Base-by-base conservation (phyloP, 2,329 filamentous ascomycete species). In the Cordyceps javanica region DNA sequence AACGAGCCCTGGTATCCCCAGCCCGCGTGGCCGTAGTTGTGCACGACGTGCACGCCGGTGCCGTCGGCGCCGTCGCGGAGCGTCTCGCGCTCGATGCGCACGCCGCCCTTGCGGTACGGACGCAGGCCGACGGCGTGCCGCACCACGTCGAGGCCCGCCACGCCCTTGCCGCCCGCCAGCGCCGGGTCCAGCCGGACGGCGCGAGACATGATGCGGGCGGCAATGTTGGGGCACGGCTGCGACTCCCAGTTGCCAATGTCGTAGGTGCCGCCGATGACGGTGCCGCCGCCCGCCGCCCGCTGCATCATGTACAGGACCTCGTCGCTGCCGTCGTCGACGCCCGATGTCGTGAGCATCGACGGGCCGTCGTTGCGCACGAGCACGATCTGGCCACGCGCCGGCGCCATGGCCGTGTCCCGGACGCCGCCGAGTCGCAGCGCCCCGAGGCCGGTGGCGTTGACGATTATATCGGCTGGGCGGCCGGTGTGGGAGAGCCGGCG, bases 401-500 rank as follows among this genome's bases (percentile, higher is more conserved):
- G 92, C 55, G 85, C 80, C 62, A 97, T 81, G 5, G 79, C 82
- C 59, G 75, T 70, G 67, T 97, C 93, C 71, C 82, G 77, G 0
- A 97, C 92, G 38, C 93, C 93, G 9, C 90, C 91, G 1, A 97
- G 82, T 57, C 80, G 86, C 85, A 85, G 66, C 82, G 92, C 28
- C 89, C 91, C 81, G 8, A 97, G 1, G 81, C 79, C 0, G 82
- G 82, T n/a, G 92, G 91, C 21, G 92, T 97, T 97, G 64, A 97
- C 75, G 2, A 96, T 75, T 2, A 96, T 70, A 64, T 89, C 83
- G 3, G 86, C 85, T n/a, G 65, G 60, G 5, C 76, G 71, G 10
- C 83, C 82, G 0, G 80, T 77, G 67, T 86, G 80, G 65, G 70
- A 70, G 48, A 74, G 70, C 11, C 52, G 55, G 64, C 73, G 62